These are phyloP conservation scores for Gonapodya sp. DNA, from an alignment of 192 early-diverging fungal genomes.

Conservation along the genomic window DNA sequence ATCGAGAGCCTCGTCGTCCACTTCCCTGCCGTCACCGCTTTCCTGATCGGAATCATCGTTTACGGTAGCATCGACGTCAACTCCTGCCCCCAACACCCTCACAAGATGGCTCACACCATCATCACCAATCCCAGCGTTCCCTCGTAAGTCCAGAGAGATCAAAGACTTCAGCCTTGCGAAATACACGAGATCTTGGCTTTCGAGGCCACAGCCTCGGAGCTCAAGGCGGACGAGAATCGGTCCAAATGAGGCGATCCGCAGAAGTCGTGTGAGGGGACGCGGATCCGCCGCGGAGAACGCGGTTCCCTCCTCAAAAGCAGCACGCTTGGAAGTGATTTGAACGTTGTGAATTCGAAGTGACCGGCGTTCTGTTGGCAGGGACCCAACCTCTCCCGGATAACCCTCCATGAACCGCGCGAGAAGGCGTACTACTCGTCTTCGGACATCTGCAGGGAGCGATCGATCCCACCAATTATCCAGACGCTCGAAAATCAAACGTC, in stretches of 20 bases:
- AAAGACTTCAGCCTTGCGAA: not conserved
- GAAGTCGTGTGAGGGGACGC: not conserved
- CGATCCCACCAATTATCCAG: not conserved
- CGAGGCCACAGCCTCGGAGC: not conserved
- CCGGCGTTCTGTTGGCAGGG: not conserved
- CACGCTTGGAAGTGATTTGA: not conserved
- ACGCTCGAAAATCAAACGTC: not conserved
- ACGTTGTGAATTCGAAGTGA: not conserved
- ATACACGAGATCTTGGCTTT: not conserved
- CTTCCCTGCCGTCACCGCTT: not conserved
- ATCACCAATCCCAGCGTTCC: not conserved
- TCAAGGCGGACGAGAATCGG: not conserved
- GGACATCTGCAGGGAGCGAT: not conserved
- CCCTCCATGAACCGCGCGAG: not conserved
- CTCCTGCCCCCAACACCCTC: not conserved
- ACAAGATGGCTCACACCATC: not conserved
- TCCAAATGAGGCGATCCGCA: not conserved
- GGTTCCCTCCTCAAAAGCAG: not conserved
- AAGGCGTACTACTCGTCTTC: not conserved
- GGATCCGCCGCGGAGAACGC: not conserved
- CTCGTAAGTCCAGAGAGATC: not conserved
- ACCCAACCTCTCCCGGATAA: not conserved
- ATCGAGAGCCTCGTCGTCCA: not conserved
- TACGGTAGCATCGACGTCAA: not conserved
- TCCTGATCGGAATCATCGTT: not conserved